Base-by-base conservation (phyloP, 2,329 filamentous ascomycete genomes). In the Diplodia corticola region DNA sequence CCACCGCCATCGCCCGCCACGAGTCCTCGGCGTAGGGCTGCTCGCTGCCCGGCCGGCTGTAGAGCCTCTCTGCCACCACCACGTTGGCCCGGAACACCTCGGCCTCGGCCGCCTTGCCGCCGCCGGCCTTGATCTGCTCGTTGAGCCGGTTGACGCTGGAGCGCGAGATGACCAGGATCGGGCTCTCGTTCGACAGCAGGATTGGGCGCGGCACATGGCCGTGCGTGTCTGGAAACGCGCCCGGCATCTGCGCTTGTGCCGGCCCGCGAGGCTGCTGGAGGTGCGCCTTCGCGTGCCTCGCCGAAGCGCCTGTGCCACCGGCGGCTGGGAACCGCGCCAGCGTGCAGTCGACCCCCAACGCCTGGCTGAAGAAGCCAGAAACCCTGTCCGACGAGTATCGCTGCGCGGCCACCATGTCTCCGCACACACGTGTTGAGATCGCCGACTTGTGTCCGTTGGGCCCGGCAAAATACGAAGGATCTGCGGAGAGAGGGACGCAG, bases 31-130 rank as follows among this genome's bases (percentile, higher is more conserved):
- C 84, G 75, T 95, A 98, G 0, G 92, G 83, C 28, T 84, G 77
- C 67, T 85, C 81, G 5, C 75, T 73, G 57, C 80, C 78, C n/a
- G 80, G 78, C 51, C 76, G 74, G 68, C 69, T 80, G 69, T 73
- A 71, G 33, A 72, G 78, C 68, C 80, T 79, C 71, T 78, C 75
- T 51, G 85, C 85, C 44, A 98, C 80, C 9, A 97, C 85, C 63
- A 99, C 88, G 72, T 99, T 99, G 30, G 92, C 93, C 57, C 95
- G 87, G 76, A 98, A 99, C 1, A 92, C 89, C 46, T 90, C 87
- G 3, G 90, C 85, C 24, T 87, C 83, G 3, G 93, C 88, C 0
- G 85, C 82, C 68, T 84, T 87, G n/a, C 87, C 86, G 22, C 85
- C 85, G n/a, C 80, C 82, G 4, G 79, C 77, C 63, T 80, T 84